Evolutionary conservation across 1,284 basidiomycete genomes (phyloP).

Genomic region (Gymnopus androsaceus): DNA sequence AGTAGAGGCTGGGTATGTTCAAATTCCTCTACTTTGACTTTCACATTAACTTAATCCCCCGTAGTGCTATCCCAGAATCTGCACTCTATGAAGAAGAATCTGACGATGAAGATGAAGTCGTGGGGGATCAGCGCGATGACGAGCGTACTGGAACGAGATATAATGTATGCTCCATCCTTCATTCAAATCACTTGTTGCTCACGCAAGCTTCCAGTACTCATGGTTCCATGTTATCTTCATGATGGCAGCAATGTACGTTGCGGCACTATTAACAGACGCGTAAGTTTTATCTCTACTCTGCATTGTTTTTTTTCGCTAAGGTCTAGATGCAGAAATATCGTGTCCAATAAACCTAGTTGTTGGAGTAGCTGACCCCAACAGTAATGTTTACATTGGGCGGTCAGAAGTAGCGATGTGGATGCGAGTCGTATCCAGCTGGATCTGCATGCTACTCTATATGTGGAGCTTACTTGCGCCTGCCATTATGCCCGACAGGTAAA

Average conservation of each 20-base stretch:
- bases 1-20: conserved; percentile 84
- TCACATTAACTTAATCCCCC: conserved; percentile 9
- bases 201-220: conserved; percentile 65
- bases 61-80: conserved; percentile 88
- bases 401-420: conserved; percentile 99
- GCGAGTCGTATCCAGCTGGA: conserved; percentile 94
- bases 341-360: conserved; percentile 53
- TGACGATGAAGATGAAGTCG: conserved; percentile 74
- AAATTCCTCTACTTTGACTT: neutral
- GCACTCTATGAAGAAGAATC: conserved; percentile 85
- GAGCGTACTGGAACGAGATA: conserved; percentile 97
- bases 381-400: conserved; percentile 92
- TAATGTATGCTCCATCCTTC: conserved; percentile 61
- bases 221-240: conserved; percentile 99
- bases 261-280: conserved; percentile 99
- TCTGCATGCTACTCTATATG: conserved; percentile 86
- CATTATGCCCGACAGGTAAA: conserved; percentile 82
- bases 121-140: conserved; percentile 84
- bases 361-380: conserved; percentile 49
- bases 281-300: conserved; percentile 40
- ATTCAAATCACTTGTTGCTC: neutral
- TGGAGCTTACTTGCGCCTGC: conserved; percentile 93
- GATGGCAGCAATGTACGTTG: conserved; percentile 96
- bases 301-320: conserved; percentile 11
- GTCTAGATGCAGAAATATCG: conserved; percentile 63